Evolutionary conservation across 208 protist species (phyloP).

Genomic region (Wallacemonas sp.): DNA sequence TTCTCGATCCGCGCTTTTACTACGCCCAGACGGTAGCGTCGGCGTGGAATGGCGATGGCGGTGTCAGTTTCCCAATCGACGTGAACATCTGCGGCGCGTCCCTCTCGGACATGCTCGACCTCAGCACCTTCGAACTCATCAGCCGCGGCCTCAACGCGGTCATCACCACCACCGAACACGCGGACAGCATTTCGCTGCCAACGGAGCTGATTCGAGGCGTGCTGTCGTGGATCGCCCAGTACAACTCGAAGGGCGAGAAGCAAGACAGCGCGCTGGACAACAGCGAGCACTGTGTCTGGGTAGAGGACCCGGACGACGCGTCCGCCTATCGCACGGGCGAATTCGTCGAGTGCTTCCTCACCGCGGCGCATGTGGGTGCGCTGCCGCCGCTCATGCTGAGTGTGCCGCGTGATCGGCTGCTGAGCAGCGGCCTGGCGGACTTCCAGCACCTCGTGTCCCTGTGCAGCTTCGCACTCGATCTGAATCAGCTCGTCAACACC

Average conservation of each 20-base stretch:
- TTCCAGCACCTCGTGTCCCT: not conserved
- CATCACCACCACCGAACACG: conserved; percentile 31
- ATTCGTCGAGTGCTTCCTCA: conserved; percentile 20
- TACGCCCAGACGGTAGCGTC: not conserved
- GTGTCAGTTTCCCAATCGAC: conserved; percentile 32
- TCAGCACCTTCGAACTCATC: conserved; percentile 21
- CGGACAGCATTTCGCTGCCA: conserved; percentile 39
- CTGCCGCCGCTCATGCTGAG: conserved; percentile 42
- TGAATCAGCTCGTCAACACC: conserved; percentile 25
- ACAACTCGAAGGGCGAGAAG: not conserved
- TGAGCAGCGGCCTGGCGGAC: conserved; percentile 4
- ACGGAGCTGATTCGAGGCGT: conserved; percentile 52
- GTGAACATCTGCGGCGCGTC: conserved; percentile 40
- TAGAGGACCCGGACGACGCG: not conserved
- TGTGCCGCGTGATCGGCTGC: conserved; percentile 20
- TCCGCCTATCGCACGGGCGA: conserved; percentile 38
- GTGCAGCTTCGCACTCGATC: conserved; percentile 36
- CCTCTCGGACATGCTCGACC: conserved; percentile 42
- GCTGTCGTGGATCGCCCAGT: conserved; percentile 33
- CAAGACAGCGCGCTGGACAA: conserved; percentile 5
- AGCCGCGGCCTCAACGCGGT: conserved; percentile 24
- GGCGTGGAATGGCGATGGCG: conserved; percentile 28
- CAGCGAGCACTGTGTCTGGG: conserved; percentile 22
- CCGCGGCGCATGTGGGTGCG: not conserved
- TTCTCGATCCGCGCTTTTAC: conserved; percentile 20